phyloP scores from a whole-genome alignment of 805 yeast genomes.

The Candida nonsorbophila region DNA sequence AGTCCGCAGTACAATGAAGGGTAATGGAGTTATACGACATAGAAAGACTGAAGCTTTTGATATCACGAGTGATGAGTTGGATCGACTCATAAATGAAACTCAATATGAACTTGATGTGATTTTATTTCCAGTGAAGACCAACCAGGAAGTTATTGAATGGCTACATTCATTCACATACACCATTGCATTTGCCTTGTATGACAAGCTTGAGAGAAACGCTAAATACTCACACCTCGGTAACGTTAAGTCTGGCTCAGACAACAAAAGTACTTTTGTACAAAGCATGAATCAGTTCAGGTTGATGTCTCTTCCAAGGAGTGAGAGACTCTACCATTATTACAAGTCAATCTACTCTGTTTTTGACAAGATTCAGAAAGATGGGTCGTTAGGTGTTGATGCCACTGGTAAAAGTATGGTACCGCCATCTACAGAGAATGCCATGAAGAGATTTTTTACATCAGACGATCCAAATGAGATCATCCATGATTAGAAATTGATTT shows the following conservation, averaged over 20 bases:
- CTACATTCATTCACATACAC: conserved; percentile 54
- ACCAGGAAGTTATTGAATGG: conserved; percentile 47
- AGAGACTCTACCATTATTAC: conserved; percentile 37
- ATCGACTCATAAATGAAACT: conserved; percentile 34
- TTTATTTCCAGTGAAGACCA: conserved; percentile 44
- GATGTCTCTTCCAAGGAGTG: conserved; percentile 50
- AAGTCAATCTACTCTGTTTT: conserved; percentile 31
- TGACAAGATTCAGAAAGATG: conserved; percentile 16
- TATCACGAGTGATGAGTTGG: conserved; percentile 23
- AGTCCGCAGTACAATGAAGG: conserved; percentile 12
- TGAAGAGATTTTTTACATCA: conserved; percentile 45
- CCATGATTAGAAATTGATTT: conserved; percentile 3
- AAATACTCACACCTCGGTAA: conserved; percentile 51
- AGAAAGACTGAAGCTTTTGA: conserved; percentile 2
- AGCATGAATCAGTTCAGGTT: conserved; percentile 53
- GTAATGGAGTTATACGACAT: conserved; percentile 4
- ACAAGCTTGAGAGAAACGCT: conserved; percentile 49
- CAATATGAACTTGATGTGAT: conserved; percentile 46
- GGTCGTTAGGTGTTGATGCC: conserved; percentile 34
- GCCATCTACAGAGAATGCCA: conserved; percentile 43
- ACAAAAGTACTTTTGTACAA: conserved; percentile 41
- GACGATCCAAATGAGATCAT: conserved; percentile 44
- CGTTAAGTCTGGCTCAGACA: conserved; percentile 49
- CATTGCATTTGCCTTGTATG: conserved; percentile 48
- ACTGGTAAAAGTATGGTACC: conserved; percentile 45